phyloP scores from a whole-genome alignment of 805 yeast species.

The Jamesozyma lodderae region DNA sequence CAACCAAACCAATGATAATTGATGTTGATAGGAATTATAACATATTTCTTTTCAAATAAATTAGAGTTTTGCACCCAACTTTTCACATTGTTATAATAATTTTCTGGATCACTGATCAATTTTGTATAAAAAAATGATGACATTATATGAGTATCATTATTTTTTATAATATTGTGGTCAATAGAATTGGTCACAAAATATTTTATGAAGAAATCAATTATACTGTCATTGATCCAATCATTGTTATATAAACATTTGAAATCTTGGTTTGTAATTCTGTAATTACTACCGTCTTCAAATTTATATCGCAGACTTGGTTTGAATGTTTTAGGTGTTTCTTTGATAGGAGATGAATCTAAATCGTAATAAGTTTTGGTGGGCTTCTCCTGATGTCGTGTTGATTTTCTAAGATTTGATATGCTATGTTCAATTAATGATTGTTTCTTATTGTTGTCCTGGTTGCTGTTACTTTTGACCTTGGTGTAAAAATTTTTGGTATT shows the following conservation, averaged over 20 bases:
- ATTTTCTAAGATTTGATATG: background rate
- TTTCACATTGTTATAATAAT: slow-evolving; percentile 53
- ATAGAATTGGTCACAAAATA: slow-evolving; percentile 39
- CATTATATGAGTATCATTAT: slow-evolving; percentile 45
- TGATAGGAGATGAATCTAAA: slow-evolving; percentile 6
- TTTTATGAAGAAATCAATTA: slow-evolving; percentile 76
- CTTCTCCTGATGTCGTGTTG: background rate
- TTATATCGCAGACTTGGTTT: slow-evolving; percentile 40
- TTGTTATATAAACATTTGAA: slow-evolving; percentile 69
- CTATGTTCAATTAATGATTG: background rate
- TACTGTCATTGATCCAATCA: slow-evolving; percentile 83
- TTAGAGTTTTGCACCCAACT: slow-evolving; percentile 74
- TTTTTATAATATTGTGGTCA: slow-evolving; percentile 22
- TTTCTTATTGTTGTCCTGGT: background rate
- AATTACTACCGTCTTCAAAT: slow-evolving; percentile 45
- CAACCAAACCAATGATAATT: slow-evolving; percentile 83
- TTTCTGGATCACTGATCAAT: slow-evolving; percentile 35
- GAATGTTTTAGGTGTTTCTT: slow-evolving; percentile 24
- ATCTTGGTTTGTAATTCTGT: slow-evolving; percentile 59
- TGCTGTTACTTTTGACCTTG: background rate
- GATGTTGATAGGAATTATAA: slow-evolving; percentile 76
- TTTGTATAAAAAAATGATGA: slow-evolving; percentile 79
- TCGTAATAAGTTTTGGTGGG: slow-evolving; percentile 5
- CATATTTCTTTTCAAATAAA: slow-evolving; percentile 45
- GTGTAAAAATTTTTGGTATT: slow-evolving; percentile 1